A percentile compares a stretch with the other conserved stretches of the same genome.
phyloP scores from a whole-genome alignment of 1,284 basidiomycete genomes.

The Mycosarcoma mackinlayi region DNA sequence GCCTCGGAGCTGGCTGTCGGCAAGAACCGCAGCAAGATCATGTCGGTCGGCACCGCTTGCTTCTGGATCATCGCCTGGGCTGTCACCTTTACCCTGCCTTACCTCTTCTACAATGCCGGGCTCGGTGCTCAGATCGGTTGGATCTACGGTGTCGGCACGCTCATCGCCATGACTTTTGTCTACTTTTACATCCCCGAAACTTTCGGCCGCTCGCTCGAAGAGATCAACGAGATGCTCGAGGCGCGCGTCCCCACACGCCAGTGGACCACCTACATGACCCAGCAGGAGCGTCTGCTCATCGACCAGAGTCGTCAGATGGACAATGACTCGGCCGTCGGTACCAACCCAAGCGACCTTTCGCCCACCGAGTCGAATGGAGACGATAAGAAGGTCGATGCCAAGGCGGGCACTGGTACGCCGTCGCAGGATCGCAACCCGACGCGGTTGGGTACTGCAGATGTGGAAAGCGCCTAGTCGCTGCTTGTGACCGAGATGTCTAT shows the following conservation, averaged over 20 bases:
- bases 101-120: slow-evolving; percentile 66
- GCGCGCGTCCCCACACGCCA: slow-evolving; percentile 49
- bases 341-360: slow-evolving; percentile 29
- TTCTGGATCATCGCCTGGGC: slow-evolving; percentile 71
- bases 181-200: slow-evolving; percentile 70
- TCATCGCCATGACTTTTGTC: slow-evolving; percentile 69
- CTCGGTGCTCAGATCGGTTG: slow-evolving; percentile 69
- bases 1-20: slow-evolving; percentile 69
- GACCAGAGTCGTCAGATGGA: slow-evolving; percentile 38
- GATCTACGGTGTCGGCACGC: slow-evolving; percentile 68
- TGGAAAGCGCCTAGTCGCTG: slow-evolving; percentile 17
- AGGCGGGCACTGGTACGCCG: not conserved
- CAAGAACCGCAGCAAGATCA: slow-evolving; percentile 70
- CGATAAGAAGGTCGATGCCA: slow-evolving; percentile 36
- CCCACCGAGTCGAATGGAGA: slow-evolving; percentile 21
- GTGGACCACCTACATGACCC: slow-evolving; percentile 53
- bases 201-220: slow-evolving; percentile 55
- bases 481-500: no score
- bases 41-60: slow-evolving; percentile 70
- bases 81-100: slow-evolving; percentile 67
- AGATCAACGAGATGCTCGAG: slow-evolving; percentile 64
- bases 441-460: slow-evolving; percentile 31
- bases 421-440: slow-evolving; percentile 30
- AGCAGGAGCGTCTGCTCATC: slow-evolving; percentile 33
- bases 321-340: slow-evolving; percentile 18